Percentiles rank a stretch among this genome's conserved stretches.
Conservation (phyloP, 352 stramenopile genomes). For the Aphanomyces euteiches region DNA sequence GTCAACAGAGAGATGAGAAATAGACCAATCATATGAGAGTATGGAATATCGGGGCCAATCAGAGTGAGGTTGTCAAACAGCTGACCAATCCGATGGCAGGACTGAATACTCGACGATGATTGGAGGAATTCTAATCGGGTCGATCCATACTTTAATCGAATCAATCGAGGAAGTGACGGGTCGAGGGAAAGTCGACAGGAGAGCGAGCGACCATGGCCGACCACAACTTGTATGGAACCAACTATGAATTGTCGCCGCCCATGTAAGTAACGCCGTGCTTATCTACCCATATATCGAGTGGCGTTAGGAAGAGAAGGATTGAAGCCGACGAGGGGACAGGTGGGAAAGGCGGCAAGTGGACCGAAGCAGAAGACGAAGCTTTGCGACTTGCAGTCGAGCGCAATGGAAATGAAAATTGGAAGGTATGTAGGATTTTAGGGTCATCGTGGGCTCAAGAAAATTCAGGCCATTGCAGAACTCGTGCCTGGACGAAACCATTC, state of each 20-base stretch:
- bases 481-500: constrained; percentile 35
- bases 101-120: no score
- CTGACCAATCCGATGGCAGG: no score
- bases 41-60: no score
- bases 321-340: not conserved
- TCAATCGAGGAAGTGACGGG: no score
- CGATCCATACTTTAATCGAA: no score
- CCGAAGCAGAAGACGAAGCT: constrained; percentile 15
- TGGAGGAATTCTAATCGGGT: no score
- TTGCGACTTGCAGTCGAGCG: constrained; percentile 22
- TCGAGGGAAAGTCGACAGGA: not conserved
- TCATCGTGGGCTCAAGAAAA: no score
- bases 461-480: constrained; percentile 31
- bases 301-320: not conserved
- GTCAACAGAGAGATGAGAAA: no score
- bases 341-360: constrained; percentile 19
- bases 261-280: not conserved
- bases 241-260: not conserved
- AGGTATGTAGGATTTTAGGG: not conserved
- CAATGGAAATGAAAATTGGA: constrained; percentile 20
- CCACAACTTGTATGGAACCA: not conserved
- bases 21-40: no score
- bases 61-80: no score
- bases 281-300: constrained; percentile 9
- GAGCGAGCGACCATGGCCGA: constrained; percentile 14